phyloP scores from a whole-genome alignment of 148 eudicot species.

The Polygonum maritimum region DNA sequence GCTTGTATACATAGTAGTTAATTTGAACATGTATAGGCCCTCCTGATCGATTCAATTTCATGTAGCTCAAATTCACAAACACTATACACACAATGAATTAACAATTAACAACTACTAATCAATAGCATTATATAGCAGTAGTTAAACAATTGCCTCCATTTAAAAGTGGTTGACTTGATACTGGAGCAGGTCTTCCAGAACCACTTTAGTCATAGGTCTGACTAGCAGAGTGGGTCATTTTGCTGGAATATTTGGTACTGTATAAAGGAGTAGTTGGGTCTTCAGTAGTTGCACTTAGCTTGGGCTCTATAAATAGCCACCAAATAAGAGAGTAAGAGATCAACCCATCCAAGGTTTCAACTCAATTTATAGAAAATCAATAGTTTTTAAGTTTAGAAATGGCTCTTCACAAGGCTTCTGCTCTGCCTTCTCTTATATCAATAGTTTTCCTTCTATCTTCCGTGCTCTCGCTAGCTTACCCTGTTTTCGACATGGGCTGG shows the following conservation, averaged over 20 bases:
- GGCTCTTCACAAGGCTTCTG: conserved; percentile 26
- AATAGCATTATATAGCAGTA: not conserved
- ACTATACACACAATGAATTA: not conserved
- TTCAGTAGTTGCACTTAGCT: conserved; percentile 13
- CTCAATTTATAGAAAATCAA: not conserved
- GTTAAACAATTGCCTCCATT: not conserved
- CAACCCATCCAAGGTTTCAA: not conserved
- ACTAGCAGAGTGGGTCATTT: not conserved
- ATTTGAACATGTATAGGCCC: not conserved
- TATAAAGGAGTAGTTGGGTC: conserved; percentile 20
- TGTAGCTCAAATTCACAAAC: not conserved
- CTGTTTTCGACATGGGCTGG: conserved; percentile 29
- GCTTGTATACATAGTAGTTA: not conserved
- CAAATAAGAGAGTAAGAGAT: not conserved
- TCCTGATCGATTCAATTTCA: not conserved
- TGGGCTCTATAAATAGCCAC: conserved; percentile 13
- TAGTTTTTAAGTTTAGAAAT: conserved; percentile 13
- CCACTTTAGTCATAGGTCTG: not conserved
- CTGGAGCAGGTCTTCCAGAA: not conserved
- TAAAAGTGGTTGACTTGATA: not conserved
- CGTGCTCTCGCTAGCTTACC: conserved; percentile 29
- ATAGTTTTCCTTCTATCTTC: conserved; percentile 25
- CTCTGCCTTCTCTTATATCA: conserved; percentile 13
- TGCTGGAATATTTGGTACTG: conserved; percentile 35
- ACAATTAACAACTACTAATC: not conserved